phyloP scores from a whole-genome alignment of 768 basidiomycete species.

The Russula sp. region DNA sequence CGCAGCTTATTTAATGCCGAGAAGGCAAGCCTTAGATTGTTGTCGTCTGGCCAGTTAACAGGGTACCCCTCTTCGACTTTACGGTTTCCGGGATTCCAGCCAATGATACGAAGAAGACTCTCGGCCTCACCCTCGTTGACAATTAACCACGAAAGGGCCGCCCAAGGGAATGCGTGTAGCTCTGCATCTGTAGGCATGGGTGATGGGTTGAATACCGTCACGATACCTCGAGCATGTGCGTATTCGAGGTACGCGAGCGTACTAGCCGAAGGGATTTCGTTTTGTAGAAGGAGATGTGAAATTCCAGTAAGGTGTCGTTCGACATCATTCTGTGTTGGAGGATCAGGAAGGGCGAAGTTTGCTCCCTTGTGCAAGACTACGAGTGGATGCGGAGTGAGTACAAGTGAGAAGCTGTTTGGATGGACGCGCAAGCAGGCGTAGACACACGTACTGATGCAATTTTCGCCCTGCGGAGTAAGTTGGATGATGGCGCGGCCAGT shows the following conservation, averaged over 20 bases:
- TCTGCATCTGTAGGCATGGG: constrained; percentile 47
- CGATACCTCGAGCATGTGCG: constrained; percentile 21
- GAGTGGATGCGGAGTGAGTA: not conserved
- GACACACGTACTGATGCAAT: constrained; percentile 54
- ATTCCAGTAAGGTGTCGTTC: constrained; percentile 36
- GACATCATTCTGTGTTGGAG: constrained; percentile 29
- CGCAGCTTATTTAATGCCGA: constrained; percentile 30
- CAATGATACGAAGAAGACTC: constrained; percentile 28
- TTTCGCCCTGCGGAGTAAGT: constrained; percentile 55
- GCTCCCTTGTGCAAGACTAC: constrained; percentile 58
- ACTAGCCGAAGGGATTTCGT: constrained; percentile 50
- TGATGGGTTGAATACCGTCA: constrained; percentile 55
- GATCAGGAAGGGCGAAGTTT: constrained; percentile 46
- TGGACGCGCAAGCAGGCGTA: not conserved
- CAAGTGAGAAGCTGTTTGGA: not conserved
- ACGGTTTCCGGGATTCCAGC: not conserved
- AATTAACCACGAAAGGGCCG: constrained; percentile 51
- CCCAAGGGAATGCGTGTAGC: constrained; percentile 49
- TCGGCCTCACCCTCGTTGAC: constrained; percentile 53
- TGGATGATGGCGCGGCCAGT: constrained; percentile 64
- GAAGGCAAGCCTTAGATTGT: constrained; percentile 31
- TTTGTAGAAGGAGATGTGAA: constrained; percentile 58
- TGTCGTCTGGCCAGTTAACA: constrained; percentile 18
- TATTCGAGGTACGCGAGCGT: constrained; percentile 41
- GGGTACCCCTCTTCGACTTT: constrained; percentile 4